These are phyloP conservation scores for Podospora comata DNA, from an alignment of 495 filamentous ascomycete genomes.

Conservation along the genomic window DNA sequence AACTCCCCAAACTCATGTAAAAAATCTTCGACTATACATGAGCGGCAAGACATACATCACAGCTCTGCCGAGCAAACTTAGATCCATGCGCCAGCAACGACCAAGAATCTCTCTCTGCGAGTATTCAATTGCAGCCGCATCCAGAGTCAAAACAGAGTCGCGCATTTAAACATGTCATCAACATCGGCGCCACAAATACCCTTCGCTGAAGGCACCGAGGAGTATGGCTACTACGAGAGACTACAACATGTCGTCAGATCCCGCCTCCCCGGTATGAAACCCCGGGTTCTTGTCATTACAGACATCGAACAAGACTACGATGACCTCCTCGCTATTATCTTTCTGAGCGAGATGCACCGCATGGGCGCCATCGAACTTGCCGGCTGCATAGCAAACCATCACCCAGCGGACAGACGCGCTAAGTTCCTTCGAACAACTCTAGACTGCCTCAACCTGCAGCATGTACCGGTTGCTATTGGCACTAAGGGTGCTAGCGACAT, in stretches of 20 bases:
- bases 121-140: too few relatives aligned
- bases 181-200: not conserved
- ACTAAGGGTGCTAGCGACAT: slow-evolving; percentile 3
- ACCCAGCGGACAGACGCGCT: slow-evolving; percentile 13
- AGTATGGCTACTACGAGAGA: slow-evolving; percentile 8
- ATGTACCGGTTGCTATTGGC: slow-evolving; percentile 17
- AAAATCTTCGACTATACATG: not conserved
- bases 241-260: slow-evolving; percentile 10
- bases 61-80: not conserved
- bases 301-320: slow-evolving; percentile 28
- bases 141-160: too few relatives aligned
- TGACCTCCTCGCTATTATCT: slow-evolving; percentile 24
- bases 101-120: too few relatives aligned
- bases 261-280: slow-evolving; percentile 14
- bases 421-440: slow-evolving; percentile 20
- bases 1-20: not conserved
- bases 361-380: slow-evolving; percentile 22
- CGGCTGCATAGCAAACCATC: slow-evolving; percentile 23
- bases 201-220: not conserved
- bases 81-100: not conserved
- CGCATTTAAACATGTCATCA: not conserved
- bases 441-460: slow-evolving; percentile 7
- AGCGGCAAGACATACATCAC: not conserved
- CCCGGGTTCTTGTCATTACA: slow-evolving; percentile 20
- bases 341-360: slow-evolving; percentile 26